Conservation (phyloP, 2,329 filamentous ascomycete species). For the Colletotrichum sp. region DNA sequence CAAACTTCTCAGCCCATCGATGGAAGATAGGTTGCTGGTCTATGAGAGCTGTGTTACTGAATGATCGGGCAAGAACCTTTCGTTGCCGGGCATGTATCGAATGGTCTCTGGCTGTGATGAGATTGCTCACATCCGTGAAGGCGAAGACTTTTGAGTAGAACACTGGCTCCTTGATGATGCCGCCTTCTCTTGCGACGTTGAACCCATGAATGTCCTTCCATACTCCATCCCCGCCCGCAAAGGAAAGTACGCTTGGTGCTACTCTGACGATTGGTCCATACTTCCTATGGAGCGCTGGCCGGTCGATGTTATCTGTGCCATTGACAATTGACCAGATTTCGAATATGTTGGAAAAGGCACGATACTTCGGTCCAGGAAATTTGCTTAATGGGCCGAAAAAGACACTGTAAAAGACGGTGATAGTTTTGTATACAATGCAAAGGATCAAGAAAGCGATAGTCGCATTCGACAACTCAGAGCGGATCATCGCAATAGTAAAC, state of each 20-base stretch:
- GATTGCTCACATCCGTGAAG: neutral
- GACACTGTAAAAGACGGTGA: neutral
- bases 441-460: neutral
- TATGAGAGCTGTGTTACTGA: neutral
- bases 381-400: neutral
- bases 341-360: neutral
- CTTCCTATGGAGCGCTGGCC: neutral
- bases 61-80: neutral
- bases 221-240: neutral
- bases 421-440: neutral
- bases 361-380: neutral
- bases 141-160: neutral
- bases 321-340: neutral
- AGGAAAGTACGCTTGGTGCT: neutral
- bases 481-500: neutral
- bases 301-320: neutral
- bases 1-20: neutral
- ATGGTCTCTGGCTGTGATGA: neutral
- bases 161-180: neutral
- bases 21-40: neutral
- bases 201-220: neutral
- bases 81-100: neutral
- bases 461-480: neutral
- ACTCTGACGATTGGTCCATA: neutral
- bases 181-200: neutral